phyloP scores from a whole-genome alignment of 2,329 filamentous ascomycete species.

The Pyrenophora seminiperda region DNA sequence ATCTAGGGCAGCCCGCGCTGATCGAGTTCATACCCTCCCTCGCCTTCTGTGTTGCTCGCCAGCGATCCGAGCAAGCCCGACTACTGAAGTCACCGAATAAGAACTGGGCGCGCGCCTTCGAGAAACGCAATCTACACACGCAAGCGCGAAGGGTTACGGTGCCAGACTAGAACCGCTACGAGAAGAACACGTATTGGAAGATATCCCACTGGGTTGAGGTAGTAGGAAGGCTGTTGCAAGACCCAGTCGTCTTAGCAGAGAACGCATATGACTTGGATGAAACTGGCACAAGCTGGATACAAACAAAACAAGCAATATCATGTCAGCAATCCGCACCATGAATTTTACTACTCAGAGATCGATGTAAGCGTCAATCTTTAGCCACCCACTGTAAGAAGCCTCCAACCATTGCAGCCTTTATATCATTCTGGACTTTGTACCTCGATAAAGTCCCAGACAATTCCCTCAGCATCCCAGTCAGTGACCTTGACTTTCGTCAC shows the following conservation, averaged over 20 bases:
- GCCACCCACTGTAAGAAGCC: no score
- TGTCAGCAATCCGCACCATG: no score
- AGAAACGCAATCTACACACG: constrained; percentile 21
- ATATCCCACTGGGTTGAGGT: constrained; percentile 31
- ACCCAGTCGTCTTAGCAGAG: constrained; percentile 19
- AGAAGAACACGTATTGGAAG: constrained; percentile 25
- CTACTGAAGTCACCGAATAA: constrained; percentile 19
- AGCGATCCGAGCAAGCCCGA: constrained; percentile 10
- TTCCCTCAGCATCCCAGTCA: constrained; percentile 4
- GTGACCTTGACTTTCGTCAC: constrained; percentile 5
- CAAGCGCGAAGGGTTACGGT: constrained; percentile 18
- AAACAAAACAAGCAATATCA: no score
- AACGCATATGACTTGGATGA: constrained; percentile 29
- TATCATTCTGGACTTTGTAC: constrained; percentile 2
- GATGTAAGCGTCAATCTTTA: no score
- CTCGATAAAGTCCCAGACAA: constrained; percentile 15
- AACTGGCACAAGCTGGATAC: no score
- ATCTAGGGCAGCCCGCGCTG: constrained; percentile 22
- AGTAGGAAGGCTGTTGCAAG: constrained; percentile 4
- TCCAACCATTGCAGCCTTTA: no score
- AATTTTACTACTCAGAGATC: no score
- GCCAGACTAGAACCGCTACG: constrained; percentile 29
- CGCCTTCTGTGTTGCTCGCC: constrained; percentile 19
- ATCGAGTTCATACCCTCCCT: constrained; percentile 26
- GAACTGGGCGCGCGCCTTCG: constrained; percentile 25